These are phyloP conservation scores for Aureobasidium sp. DNA, from an alignment of 2,329 filamentous ascomycete species.

Conservation along the genomic window DNA sequence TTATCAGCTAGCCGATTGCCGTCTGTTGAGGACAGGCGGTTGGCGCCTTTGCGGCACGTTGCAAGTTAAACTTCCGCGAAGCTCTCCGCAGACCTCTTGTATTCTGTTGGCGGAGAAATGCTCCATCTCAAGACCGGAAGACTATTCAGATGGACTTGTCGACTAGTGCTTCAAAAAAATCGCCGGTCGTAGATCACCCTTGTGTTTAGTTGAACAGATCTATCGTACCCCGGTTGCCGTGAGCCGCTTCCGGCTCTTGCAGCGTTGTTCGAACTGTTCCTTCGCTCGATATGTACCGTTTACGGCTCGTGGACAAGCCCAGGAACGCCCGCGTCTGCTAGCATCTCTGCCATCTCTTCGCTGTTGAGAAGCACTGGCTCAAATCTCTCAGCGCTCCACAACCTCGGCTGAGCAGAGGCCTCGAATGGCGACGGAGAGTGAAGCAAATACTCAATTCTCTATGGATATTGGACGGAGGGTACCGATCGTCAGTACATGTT, in stretches of 20 bases:
- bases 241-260: constrained; percentile 1
- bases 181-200: background rate
- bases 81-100: background rate
- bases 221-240: background rate
- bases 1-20: background rate
- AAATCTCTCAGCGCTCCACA: background rate
- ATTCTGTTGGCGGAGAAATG: background rate
- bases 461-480: background rate
- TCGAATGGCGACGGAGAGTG: background rate
- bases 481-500: background rate
- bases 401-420: background rate
- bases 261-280: background rate
- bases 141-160: background rate
- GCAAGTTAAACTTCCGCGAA: background rate
- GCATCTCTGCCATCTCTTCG: background rate
- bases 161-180: background rate
- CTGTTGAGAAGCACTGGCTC: background rate
- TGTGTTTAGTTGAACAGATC: background rate
- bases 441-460: background rate
- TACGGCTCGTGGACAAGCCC: background rate
- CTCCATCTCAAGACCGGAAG: background rate
- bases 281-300: background rate
- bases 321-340: constrained; percentile 1
- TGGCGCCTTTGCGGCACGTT: background rate
- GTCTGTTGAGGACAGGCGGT: background rate